These are phyloP conservation scores for Leishmania guyanensis DNA, from an alignment of 208 protist species.

Conservation along the genomic window DNA sequence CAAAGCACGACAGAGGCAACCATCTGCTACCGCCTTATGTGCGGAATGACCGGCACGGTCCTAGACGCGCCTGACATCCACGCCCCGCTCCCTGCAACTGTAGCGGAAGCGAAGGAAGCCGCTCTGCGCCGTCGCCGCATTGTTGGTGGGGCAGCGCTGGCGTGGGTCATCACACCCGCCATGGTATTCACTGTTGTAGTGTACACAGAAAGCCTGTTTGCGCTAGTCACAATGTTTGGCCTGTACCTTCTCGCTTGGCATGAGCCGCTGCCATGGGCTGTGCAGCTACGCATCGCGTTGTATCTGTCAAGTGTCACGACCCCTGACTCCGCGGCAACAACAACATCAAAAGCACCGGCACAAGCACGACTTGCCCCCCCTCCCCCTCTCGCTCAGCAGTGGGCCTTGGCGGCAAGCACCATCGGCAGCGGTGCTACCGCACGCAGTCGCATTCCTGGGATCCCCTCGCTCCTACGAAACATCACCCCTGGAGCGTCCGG, in stretches of 20 bases:
- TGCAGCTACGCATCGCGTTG: slow-evolving; percentile 23
- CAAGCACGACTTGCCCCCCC: neutral
- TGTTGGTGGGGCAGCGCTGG: slow-evolving; percentile 49
- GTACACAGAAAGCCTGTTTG: slow-evolving; percentile 86
- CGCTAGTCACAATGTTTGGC: slow-evolving; percentile 53
- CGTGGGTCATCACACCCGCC: slow-evolving; percentile 68
- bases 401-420: neutral
- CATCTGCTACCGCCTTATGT: slow-evolving; percentile 19
- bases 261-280: slow-evolving; percentile 22
- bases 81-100: slow-evolving; percentile 11
- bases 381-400: slow-evolving; percentile 5
- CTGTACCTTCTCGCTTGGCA: slow-evolving; percentile 54
- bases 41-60: slow-evolving; percentile 24
- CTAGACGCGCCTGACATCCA: slow-evolving; percentile 12
- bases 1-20: slow-evolving; percentile 15
- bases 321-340: neutral
- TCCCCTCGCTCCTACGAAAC: slow-evolving; percentile 5
- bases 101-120: neutral
- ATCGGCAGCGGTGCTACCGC: neutral
- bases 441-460: neutral
- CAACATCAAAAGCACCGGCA: neutral
- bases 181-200: slow-evolving; percentile 69
- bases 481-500: neutral
- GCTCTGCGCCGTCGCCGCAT: slow-evolving; percentile 34
- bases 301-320: neutral